phyloP scores from a whole-genome alignment of 2,329 filamentous ascomycete genomes.

The Penicillium sp. region DNA sequence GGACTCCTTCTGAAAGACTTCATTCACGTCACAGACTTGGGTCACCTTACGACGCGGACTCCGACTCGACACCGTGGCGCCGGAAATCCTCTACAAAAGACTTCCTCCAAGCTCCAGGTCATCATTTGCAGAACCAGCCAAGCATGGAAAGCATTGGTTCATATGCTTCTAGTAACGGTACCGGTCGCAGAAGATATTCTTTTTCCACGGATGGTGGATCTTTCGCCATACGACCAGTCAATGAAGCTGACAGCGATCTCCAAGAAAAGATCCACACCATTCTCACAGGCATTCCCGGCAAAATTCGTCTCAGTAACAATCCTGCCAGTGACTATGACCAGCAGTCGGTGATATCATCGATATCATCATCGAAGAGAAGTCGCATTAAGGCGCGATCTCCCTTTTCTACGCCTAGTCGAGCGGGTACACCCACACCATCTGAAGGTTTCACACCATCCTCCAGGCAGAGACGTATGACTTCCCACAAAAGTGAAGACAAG shows the following conservation, averaged over 20 bases:
- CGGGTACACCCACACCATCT: constrained; percentile 60
- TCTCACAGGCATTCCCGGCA: constrained; percentile 70
- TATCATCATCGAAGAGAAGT: constrained; percentile 39
- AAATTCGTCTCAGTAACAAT: constrained; percentile 66
- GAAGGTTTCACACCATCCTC: constrained; percentile 64
- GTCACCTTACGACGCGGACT: constrained; percentile 12
- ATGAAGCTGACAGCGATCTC: constrained; percentile 61
- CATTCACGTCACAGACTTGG: constrained; percentile 12
- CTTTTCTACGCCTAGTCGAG: constrained; percentile 35
- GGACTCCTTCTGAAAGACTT: background rate
- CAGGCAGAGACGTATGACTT: constrained; percentile 31
- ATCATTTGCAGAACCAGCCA: constrained; percentile 9
- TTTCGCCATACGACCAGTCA: constrained; percentile 41
- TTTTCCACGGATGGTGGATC: constrained; percentile 23
- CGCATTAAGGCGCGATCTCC: constrained; percentile 34
- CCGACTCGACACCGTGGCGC: constrained; percentile 1
- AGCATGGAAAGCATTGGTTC: constrained; percentile 15
- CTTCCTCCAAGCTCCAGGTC: constrained; percentile 10
- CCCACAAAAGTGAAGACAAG: constrained; percentile 48
- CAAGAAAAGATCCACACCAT: constrained; percentile 78
- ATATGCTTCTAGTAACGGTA: constrained; percentile 8
- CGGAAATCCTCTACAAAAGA: constrained; percentile 10
- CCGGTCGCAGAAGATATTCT: constrained; percentile 15
- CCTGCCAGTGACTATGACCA: constrained; percentile 36
- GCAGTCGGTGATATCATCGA: constrained; percentile 29